Evolutionary conservation across 2,329 filamentous ascomycete species (phyloP).

Genomic region (Aspergillus puulaauensis): DNA sequence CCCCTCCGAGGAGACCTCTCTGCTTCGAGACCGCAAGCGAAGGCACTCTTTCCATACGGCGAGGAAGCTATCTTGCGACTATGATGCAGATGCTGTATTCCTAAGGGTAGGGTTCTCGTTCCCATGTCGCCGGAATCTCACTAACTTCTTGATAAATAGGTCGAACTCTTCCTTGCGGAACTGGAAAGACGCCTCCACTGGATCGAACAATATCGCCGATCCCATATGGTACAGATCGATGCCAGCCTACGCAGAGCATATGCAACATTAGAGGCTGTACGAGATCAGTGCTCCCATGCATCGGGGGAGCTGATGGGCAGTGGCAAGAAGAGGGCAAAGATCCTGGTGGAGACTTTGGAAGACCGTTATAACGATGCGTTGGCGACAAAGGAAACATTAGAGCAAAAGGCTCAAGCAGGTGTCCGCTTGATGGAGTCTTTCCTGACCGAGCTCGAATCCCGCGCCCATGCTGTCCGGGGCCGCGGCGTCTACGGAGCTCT

Average conservation of each 20-base stretch:
- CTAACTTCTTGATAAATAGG: conserved; percentile 27
- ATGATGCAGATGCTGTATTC: conserved; percentile 45
- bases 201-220: conserved; percentile 82
- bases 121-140: neutral
- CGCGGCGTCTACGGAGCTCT: conserved; percentile 75
- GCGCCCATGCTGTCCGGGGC: conserved; percentile 76
- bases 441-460: conserved; percentile 78
- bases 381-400: conserved; percentile 78
- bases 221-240: conserved; percentile 78
- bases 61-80: conserved; percentile 44
- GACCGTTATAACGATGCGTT: conserved; percentile 82
- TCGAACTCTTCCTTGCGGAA: conserved; percentile 64
- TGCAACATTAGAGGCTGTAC: conserved; percentile 79
- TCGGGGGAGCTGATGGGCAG: conserved; percentile 88
- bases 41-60: conserved; percentile 47
- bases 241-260: conserved; percentile 81
- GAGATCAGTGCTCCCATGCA: conserved; percentile 82
- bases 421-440: conserved; percentile 84
- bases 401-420: conserved; percentile 86
- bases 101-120: conserved; percentile 34
- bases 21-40: conserved; percentile 41
- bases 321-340: conserved; percentile 76
- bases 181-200: conserved; percentile 83
- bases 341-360: conserved; percentile 92
- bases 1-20: conserved; percentile 31